Base-by-base conservation (phyloP, 2,329 filamentous ascomycete genomes). In the Fusarium decemcellulare region DNA sequence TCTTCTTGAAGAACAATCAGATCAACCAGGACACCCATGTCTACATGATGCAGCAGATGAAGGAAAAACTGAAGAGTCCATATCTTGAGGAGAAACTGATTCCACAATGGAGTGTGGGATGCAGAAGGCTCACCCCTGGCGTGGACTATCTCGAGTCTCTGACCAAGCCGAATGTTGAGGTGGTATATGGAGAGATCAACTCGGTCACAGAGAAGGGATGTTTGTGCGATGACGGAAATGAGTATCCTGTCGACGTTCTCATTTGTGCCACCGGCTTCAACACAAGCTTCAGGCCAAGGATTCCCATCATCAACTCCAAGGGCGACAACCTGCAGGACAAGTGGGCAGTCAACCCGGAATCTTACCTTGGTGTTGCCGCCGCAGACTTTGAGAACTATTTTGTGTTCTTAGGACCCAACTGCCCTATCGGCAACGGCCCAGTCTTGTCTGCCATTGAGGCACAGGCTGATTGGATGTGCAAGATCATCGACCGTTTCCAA, bases 221-320 rank as follows among this genome's bases (percentile, higher is more conserved):
- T 76, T 84, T 73, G 78, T 88, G 34, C 79, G 79, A 78, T 2
- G 82, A 82, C 5, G 86, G 85, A n/a, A 73, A 82, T 37, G 75
- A 84, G n/a, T 74, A 86, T 54, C 79, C 85, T 36, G 82, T 87
- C 14, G 88, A 90, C 70, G 81, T 82, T 12, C 83, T 90, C 23
- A 80, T 90, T 50, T 88, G 86, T 63, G 87, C 87, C n/a, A 88
- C 86, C 0, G 86, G 87, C 2, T 89, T 88, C 70, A 83, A 88
- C 68, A 83, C 83, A 6, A 86, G 84, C 1, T 88, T 87, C 73
- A 74, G 80, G 8, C 86, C 86, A 4, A 80, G 83, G 1, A 88
- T 87, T 63, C 85, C 85, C 1, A 75, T 88, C 16, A 74, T 85
- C 7, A 85, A 85, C 10, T 79, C 82, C 23, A 71, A 80, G n/a